Evolutionary conservation across 2,329 filamentous ascomycete genomes (phyloP), one percentile per base, ranked within the genome.

Genomic region (Ophiostoma ips): DNA sequence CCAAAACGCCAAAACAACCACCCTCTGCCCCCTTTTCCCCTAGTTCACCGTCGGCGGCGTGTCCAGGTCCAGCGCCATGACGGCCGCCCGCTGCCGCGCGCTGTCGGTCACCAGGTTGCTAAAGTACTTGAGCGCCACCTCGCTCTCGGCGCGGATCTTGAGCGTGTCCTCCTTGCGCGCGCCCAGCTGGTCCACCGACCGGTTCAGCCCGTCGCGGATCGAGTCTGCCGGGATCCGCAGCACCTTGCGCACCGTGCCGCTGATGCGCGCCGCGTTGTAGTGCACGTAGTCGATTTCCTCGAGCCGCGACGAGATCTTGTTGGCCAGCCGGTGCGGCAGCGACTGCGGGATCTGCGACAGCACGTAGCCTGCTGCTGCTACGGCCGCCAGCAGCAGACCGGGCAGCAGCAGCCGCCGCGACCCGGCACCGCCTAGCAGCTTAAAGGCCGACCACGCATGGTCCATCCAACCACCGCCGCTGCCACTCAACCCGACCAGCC

Each of bases 391-490:
- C 51, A 94, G 64, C 48, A 94, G 68, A 56, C 87, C 84, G 35
- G 92, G 92, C 19, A 96, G 63, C 53, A 95, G 76, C 53, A 96
- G 71, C 58, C 78, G 81, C 58, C 86, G 81, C 52, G 95, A 64
- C 59, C 92, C 94, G 61, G 84, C 83, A 53, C 82, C 82, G 43
- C 89, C 84, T 53, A 95, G 66, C 38, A 96, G 68, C 59, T 83
- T 87, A n/a, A 79, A 81, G 8, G 84, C 86, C 55, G 84, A 85
- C 48, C 95, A 66, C 2, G 85, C 83, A 55, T 90, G 86, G 62
- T 96, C 90, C 58, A 95, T 70, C 88, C 90, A 96, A 47, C 84
- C 82, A n/a, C n/a, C n/a, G n/a, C n/a, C n/a, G n/a, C 58, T 84
- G 80, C n/a, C n/a, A n/a, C n/a, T n/a, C 54, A 88, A 84, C 53